Conservation (phyloP, 1,139 yeast genomes). For the Lodderomyces orthopsilosis region DNA sequence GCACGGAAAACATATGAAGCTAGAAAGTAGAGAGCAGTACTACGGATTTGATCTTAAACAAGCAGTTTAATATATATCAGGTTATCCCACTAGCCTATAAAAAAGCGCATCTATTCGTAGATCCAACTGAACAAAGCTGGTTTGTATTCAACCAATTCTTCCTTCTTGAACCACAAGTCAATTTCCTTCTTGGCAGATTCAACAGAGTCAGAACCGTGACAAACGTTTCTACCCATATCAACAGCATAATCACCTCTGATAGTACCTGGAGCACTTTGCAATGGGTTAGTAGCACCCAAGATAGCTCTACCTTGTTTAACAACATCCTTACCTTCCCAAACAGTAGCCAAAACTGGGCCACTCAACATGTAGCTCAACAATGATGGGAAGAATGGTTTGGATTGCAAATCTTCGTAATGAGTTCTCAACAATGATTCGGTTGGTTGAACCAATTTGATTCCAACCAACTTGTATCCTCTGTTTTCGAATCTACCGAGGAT, state of each 20-base stretch:
- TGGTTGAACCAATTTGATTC: slow-evolving; percentile 87
- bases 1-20: background rate
- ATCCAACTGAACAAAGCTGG: slow-evolving; percentile 83
- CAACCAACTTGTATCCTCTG: slow-evolving; percentile 97
- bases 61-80: background rate
- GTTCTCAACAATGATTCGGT: slow-evolving; percentile 83
- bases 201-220: slow-evolving; percentile 99
- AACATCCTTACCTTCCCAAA: slow-evolving; percentile 99
- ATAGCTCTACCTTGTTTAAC: slow-evolving; percentile 98
- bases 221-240: slow-evolving; percentile 99
- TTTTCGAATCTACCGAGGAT: slow-evolving; percentile 93
- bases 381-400: slow-evolving; percentile 97
- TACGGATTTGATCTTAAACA: background rate
- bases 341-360: slow-evolving; percentile 98
- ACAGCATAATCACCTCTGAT: slow-evolving; percentile 96
- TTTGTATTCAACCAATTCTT: slow-evolving; percentile 92
- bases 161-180: slow-evolving; percentile 96
- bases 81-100: background rate
- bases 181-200: slow-evolving; percentile 97
- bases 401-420: slow-evolving; percentile 94
- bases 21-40: background rate
- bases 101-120: slow-evolving; percentile 64
- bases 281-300: slow-evolving; percentile 99
- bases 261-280: slow-evolving; percentile 97
- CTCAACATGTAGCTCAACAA: slow-evolving; percentile 94